These are phyloP conservation scores for Candida takata DNA, from an alignment of 805 yeast genomes.

Conservation along the genomic window DNA sequence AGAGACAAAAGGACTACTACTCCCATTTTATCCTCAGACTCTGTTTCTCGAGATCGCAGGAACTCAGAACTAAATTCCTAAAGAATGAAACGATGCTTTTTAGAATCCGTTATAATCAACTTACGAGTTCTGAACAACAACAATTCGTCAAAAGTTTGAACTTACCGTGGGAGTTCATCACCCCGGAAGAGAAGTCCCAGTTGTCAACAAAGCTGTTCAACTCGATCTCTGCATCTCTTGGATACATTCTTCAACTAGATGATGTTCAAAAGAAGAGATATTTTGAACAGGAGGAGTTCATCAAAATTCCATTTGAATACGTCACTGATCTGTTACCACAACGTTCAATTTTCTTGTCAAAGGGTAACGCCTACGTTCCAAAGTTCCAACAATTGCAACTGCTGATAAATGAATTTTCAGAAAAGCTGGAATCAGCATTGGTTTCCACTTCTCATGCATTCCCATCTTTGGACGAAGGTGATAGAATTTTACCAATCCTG, in stretches of 20 bases:
- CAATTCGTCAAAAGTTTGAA: slow-evolving; percentile 61
- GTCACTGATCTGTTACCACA: slow-evolving; percentile 70
- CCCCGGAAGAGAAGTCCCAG: slow-evolving; percentile 50
- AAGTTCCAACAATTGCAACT: slow-evolving; percentile 69
- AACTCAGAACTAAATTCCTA: slow-evolving; percentile 71
- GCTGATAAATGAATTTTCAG: slow-evolving; percentile 58
- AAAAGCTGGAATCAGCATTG: slow-evolving; percentile 40
- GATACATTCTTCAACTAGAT: slow-evolving; percentile 32
- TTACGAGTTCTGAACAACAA: slow-evolving; percentile 60
- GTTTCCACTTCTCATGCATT: slow-evolving; percentile 65
- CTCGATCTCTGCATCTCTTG: slow-evolving; percentile 40
- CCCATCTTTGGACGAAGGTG: slow-evolving; percentile 87
- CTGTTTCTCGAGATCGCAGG: slow-evolving; percentile 85
- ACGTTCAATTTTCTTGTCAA: slow-evolving; percentile 59
- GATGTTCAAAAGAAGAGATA: slow-evolving; percentile 38
- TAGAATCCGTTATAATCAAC: slow-evolving; percentile 58
- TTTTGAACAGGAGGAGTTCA: slow-evolving; percentile 56
- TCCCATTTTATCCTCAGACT: slow-evolving; percentile 84
- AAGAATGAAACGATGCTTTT: slow-evolving; percentile 72
- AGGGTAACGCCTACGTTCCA: slow-evolving; percentile 82
- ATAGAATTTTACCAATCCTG: slow-evolving; percentile 77
- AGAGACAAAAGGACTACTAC: slow-evolving; percentile 80
- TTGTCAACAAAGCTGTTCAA: slow-evolving; percentile 44
- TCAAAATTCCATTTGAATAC: slow-evolving; percentile 81
- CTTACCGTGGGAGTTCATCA: slow-evolving; percentile 66